These are phyloP conservation scores for Fusarium haematococcum DNA, from an alignment of 2,329 filamentous ascomycete species.

Conservation along the genomic window DNA sequence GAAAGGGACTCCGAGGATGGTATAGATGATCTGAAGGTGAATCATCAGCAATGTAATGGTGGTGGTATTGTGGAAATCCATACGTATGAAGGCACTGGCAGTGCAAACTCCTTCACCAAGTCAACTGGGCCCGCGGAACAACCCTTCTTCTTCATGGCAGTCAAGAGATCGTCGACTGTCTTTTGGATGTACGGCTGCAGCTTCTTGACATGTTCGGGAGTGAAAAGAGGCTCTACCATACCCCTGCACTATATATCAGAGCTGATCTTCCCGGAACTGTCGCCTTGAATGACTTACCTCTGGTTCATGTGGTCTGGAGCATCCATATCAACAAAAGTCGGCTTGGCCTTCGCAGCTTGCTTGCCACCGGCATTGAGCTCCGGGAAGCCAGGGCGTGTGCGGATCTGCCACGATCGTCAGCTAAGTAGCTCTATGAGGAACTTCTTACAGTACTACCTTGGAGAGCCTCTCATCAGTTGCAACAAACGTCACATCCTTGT, in stretches of 20 bases:
- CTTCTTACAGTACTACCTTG: constrained; percentile 49
- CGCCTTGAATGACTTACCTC: constrained; percentile 44
- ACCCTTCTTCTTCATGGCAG: constrained; percentile 51
- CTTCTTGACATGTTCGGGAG: constrained; percentile 51
- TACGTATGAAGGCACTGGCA: constrained; percentile 61
- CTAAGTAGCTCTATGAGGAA: fast-evolving
- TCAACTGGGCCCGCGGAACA: constrained; percentile 55
- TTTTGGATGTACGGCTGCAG: constrained; percentile 60
- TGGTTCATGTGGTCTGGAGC: constrained; percentile 60
- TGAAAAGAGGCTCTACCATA: constrained; percentile 61
- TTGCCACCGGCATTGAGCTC: constrained; percentile 61
- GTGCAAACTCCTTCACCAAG: constrained; percentile 59
- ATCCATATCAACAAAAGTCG: constrained; percentile 65
- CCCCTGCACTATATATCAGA: constrained; percentile 40
- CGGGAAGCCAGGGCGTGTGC: constrained; percentile 58
- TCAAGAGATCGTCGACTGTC: constrained; percentile 58
- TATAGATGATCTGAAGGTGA: constrained; percentile 58
- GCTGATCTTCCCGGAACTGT: fast-evolving
- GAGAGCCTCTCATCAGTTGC: constrained; percentile 59
- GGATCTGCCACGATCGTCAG: constrained; percentile 44
- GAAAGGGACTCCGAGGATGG: constrained; percentile 61
- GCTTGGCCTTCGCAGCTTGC: constrained; percentile 59
- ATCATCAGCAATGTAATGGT: neutral
- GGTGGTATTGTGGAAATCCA: neutral
- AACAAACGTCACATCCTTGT: constrained; percentile 59